phyloP scores from a whole-genome alignment of 371 early-diverging fungal species.

The Lichtheimia ramosa region DNA sequence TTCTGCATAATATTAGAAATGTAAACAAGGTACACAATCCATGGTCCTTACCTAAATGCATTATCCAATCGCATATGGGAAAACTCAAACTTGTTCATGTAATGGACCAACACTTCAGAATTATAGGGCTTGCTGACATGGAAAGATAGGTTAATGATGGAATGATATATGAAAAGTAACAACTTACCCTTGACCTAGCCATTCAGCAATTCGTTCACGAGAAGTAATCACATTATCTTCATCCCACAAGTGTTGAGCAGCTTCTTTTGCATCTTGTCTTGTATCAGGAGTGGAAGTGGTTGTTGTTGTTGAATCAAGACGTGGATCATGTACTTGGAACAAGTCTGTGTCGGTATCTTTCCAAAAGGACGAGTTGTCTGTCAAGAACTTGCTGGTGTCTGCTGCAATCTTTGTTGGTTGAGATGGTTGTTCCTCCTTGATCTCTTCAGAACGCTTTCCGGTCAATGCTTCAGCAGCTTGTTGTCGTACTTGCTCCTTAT shows the following conservation, averaged over 20 bases:
- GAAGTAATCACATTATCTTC: constrained; percentile 38
- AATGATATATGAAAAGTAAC: background rate
- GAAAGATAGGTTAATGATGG: background rate
- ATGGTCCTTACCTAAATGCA: constrained; percentile 63
- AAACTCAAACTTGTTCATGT: constrained; percentile 81
- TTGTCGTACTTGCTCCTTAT: constrained; percentile 6
- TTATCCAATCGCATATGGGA: constrained; percentile 67
- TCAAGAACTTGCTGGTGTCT: background rate
- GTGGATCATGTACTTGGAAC: constrained; percentile 7
- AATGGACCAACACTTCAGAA: constrained; percentile 55
- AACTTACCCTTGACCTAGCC: constrained; percentile 44
- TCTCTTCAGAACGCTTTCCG: background rate
- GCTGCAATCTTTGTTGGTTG: background rate
- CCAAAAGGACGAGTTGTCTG: background rate
- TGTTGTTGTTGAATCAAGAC: background rate
- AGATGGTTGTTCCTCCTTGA: background rate
- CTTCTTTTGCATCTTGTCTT: constrained; percentile 22
- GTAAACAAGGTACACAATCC: background rate
- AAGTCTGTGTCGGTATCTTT: constrained; percentile 4
- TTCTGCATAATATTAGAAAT: constrained; percentile 21
- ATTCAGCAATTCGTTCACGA: constrained; percentile 48
- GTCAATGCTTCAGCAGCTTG: constrained; percentile 13
- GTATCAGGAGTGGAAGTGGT: background rate
- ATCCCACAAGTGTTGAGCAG: constrained; percentile 38
- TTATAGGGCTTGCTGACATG: constrained; percentile 47